Percentiles rank a stretch among this genome's conserved stretches.
Evolutionary conservation across 768 basidiomycete genomes (phyloP).

Genomic region (Lentinus tigrinus): DNA sequence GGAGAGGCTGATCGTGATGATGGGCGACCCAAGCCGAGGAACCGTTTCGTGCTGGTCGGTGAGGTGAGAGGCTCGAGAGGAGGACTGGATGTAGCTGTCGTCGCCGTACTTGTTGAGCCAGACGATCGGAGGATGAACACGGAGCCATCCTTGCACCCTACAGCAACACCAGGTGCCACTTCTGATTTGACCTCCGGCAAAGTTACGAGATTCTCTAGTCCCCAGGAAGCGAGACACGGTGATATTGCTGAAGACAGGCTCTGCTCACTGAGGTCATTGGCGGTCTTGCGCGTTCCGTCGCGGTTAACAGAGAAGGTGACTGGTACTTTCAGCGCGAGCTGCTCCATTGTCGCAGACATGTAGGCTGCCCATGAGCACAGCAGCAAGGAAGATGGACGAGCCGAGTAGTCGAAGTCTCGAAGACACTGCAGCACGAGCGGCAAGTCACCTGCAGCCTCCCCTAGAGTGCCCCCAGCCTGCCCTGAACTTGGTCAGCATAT

Average conservation of each 20-base stretch:
- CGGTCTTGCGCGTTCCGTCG: not conserved
- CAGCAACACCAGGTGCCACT: conserved; percentile 21
- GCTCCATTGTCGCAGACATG: conserved; percentile 1
- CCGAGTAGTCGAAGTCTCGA: not conserved
- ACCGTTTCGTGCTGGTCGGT: conserved; percentile 17
- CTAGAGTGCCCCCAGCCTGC: not conserved
- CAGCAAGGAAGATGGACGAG: not conserved
- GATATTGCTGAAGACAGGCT: conserved; percentile 7
- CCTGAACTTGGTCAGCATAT: conserved; percentile 10
- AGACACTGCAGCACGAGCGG: not conserved
- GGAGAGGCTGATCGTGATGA: conserved; percentile 36
- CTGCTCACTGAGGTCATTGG: not conserved
- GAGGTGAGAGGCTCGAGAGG: conserved; percentile 2
- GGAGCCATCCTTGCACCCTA: conserved; percentile 39
- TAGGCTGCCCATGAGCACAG: not conserved
- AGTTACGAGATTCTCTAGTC: not conserved
- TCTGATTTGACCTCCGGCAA: not conserved
- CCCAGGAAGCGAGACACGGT: conserved; percentile 10
- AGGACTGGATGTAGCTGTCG: not conserved
- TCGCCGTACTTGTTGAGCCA: conserved; percentile 1
- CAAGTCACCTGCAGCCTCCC: not conserved
- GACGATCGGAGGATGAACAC: conserved; percentile 31
- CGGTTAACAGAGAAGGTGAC: not conserved
- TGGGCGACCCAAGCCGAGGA: conserved; percentile 10
- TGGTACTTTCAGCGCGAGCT: conserved; percentile 6